These are phyloP conservation scores for Neurospora pannonica DNA, from an alignment of 495 filamentous ascomycete genomes.

Conservation along the genomic window DNA sequence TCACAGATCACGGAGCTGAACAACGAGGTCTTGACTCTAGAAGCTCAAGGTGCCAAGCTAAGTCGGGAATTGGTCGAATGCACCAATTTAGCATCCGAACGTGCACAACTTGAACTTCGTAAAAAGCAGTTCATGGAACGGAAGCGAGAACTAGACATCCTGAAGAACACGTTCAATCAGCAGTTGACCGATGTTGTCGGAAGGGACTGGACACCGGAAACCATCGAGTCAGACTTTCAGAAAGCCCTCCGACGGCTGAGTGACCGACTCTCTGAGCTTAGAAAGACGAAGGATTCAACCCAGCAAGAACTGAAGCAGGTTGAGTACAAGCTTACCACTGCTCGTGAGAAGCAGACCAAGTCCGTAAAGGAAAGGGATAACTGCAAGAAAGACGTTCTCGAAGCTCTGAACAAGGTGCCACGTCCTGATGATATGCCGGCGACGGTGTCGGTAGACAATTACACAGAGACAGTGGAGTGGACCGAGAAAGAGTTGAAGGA, in stretches of 20 bases:
- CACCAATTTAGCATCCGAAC: constrained; percentile 64
- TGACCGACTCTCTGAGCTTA: constrained; percentile 45
- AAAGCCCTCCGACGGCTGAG: constrained; percentile 47
- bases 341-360: constrained; percentile 49
- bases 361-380: constrained; percentile 54
- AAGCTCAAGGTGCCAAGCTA: constrained; percentile 57
- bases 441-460: constrained; percentile 24
- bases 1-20: constrained; percentile 53
- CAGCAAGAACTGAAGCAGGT: constrained; percentile 67
- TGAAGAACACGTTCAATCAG: constrained; percentile 63
- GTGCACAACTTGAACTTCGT: constrained; percentile 68
- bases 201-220: constrained; percentile 55
- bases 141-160: constrained; percentile 60
- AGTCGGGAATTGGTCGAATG: constrained; percentile 69
- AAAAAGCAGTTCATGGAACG: constrained; percentile 67
- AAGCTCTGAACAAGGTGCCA: constrained; percentile 29
- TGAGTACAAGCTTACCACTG: constrained; percentile 63
- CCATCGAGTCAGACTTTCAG: constrained; percentile 65
- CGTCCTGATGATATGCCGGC: constrained; percentile 2
- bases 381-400: constrained; percentile 40
- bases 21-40: constrained; percentile 51
- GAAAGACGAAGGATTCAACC: constrained; percentile 57
- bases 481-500: constrained; percentile 52
- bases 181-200: constrained; percentile 56
- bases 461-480: constrained; percentile 28